A percentile compares a stretch with the other conserved stretches of the same genome.
phyloP scores from a whole-genome alignment of 177 flowering plant species.

The Vitis hybrid region DNA sequence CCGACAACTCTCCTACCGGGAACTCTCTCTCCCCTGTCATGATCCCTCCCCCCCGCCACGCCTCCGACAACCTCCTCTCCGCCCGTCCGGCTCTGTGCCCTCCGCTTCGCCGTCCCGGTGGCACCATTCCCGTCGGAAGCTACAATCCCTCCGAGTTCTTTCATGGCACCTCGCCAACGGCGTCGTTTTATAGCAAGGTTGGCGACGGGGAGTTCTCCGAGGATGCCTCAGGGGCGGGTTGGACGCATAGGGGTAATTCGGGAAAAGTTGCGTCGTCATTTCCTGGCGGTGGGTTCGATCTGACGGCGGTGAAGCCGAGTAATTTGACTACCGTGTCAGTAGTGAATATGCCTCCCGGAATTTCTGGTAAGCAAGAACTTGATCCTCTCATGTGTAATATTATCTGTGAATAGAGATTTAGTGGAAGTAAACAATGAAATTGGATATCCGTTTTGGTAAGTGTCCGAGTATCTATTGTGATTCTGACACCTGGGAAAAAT shows the following conservation, averaged over 20 bases:
- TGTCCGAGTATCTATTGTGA: too few relatives aligned
- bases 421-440: too few relatives aligned
- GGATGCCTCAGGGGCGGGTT: slow-evolving; percentile 24
- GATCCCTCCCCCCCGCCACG: slow-evolving; percentile 88
- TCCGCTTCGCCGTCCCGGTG: slow-evolving; percentile 29
- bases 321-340: slow-evolving; percentile 49
- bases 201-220: slow-evolving; percentile 50
- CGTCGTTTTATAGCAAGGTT: slow-evolving; percentile 26
- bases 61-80: slow-evolving; percentile 40
- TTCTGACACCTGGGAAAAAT: too few relatives aligned
- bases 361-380: slow-evolving; percentile 31
- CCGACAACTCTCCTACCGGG: slow-evolving; percentile 47
- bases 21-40: slow-evolving; percentile 88
- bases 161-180: slow-evolving; percentile 32
- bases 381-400: too few relatives aligned
- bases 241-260: slow-evolving; percentile 25
- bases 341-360: slow-evolving; percentile 43
- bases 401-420: too few relatives aligned
- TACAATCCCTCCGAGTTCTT: slow-evolving; percentile 60
- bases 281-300: slow-evolving; percentile 55
- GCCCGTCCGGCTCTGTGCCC: slow-evolving; percentile 23
- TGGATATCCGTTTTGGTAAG: too few relatives aligned
- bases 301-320: slow-evolving; percentile 26
- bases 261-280: slow-evolving; percentile 29
- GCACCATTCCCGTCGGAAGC: slow-evolving; percentile 35